phyloP scores from a whole-genome alignment of 495 filamentous ascomycete genomes.

The Xylaria scruposa region DNA sequence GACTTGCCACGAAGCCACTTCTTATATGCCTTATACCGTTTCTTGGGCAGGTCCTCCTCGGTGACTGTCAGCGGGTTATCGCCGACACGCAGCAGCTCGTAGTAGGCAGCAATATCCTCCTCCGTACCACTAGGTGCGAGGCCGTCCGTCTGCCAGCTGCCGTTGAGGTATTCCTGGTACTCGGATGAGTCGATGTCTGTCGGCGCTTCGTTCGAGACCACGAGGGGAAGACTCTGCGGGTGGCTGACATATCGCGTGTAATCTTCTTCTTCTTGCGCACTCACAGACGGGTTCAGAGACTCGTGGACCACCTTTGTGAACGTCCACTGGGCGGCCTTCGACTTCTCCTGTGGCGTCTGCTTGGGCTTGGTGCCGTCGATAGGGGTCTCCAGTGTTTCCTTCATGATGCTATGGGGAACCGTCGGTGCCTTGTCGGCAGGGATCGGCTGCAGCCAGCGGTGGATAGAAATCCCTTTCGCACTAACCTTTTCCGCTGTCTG shows the following conservation, averaged over 20 bases:
- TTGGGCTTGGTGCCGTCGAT: conserved; percentile 41
- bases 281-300: conserved; percentile 80
- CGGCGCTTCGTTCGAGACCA: conserved; percentile 72
- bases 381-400: conserved; percentile 44
- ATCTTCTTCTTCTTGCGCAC: conserved; percentile 75
- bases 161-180: conserved; percentile 75
- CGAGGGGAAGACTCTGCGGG: conserved; percentile 86
- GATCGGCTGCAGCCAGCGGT: conserved; percentile 60
- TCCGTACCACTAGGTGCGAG: conserved; percentile 48
- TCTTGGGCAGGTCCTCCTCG: conserved; percentile 83
- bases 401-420: conserved; percentile 55
- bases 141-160: conserved; percentile 54
- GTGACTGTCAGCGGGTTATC: conserved; percentile 89
- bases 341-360: conserved; percentile 63
- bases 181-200: conserved; percentile 63
- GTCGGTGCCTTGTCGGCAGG: conserved; percentile 44
- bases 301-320: conserved; percentile 82
- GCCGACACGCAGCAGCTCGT: conserved; percentile 73
- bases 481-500: conserved; percentile 46
- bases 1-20: conserved; percentile 94
- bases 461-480: conserved; percentile 52
- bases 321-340: conserved; percentile 79
- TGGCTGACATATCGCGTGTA: conserved; percentile 92
- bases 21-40: conserved; percentile 92
- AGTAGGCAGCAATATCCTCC: conserved; percentile 76